Base-by-base conservation (phyloP, 2,329 filamentous ascomycete species). In the Lasiodiplodia hormozganensis region DNA sequence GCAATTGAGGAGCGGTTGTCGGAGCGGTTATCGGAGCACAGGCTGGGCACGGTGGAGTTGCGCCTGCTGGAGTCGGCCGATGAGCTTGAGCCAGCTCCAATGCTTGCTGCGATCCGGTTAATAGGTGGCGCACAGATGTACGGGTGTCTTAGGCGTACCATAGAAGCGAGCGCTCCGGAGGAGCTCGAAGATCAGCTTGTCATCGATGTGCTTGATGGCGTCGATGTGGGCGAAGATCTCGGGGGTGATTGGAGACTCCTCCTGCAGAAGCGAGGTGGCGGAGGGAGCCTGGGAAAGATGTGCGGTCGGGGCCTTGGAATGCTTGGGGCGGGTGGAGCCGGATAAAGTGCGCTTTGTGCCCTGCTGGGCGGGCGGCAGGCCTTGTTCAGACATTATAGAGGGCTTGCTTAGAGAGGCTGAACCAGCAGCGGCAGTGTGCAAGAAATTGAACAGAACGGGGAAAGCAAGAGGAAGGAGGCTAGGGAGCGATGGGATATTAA, bases 171-270 rank as follows among this genome's bases (percentile, higher is more conserved):
- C 78, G 31, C 75, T 77, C 62, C 78, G 74, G 57, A 80, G 71
- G 62, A 80, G 71, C 68, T 79, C 68, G 69, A 79, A 72, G 67
- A 80, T 79, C 70, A 78, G 77, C 62, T 79, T 75, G 70, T 80
- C 77, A 68, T 80, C 77, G 69, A 80, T 73, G 71, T 80, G 78
- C 68, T 79, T 80, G 53, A 80, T 70, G 43, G 76, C 78, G 72
- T 80, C 77, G 70, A 80, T 79, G 71, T 79, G 77, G 40, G 78
- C 74, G 70, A 79, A 77, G 65, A 80, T 75, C 43, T 79, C 77
- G 31, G 76, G 76, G 28, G 76, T 77, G 70, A 79, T 16, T 25
- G 65, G 65, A 10, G 65, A 67, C 31, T 64, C 43, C 2, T 64
- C 43, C 11, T 64, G 60, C 43, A 54, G 36, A 51, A 65, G 31